These are phyloP conservation scores for Eucommia ulmoides DNA, from an alignment of 257 asterid genomes.

Conservation along the genomic window DNA sequence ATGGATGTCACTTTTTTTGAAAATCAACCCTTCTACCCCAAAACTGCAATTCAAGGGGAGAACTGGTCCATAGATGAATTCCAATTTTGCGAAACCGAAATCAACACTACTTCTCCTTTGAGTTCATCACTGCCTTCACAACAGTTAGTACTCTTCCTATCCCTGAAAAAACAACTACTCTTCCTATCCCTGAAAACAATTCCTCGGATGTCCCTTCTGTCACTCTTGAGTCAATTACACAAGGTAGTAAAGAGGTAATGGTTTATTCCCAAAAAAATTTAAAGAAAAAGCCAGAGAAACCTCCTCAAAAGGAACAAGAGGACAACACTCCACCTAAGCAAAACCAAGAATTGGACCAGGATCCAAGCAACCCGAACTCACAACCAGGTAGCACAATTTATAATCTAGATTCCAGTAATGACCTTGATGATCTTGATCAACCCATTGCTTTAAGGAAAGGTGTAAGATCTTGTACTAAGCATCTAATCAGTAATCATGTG, in stretches of 20 bases:
- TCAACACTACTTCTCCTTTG: background rate
- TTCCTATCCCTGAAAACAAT: background rate
- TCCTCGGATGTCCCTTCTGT: background rate
- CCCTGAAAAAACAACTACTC: background rate
- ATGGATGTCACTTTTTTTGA: background rate
- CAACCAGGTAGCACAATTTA: too few species aligned
- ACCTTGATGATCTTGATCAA: background rate
- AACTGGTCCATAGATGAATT: background rate
- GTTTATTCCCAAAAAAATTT: background rate
- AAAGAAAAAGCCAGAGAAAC: background rate
- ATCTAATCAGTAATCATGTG: background rate
- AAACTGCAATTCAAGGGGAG: background rate
- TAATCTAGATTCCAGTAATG: background rate
- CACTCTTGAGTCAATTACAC: background rate
- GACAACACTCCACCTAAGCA: background rate
- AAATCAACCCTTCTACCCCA: background rate
- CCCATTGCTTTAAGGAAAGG: background rate
- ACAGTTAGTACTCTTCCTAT: too few species aligned
- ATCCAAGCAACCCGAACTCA: background rate
- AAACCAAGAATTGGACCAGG: background rate
- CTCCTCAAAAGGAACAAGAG: background rate
- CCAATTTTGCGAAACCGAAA: background rate
- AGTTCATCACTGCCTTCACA: too few species aligned
- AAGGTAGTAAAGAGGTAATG: background rate
- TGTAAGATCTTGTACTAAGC: background rate